These are phyloP conservation scores for Actinidia chinensis DNA, from an alignment of 179 eudicot genomes.

Conservation along the genomic window DNA sequence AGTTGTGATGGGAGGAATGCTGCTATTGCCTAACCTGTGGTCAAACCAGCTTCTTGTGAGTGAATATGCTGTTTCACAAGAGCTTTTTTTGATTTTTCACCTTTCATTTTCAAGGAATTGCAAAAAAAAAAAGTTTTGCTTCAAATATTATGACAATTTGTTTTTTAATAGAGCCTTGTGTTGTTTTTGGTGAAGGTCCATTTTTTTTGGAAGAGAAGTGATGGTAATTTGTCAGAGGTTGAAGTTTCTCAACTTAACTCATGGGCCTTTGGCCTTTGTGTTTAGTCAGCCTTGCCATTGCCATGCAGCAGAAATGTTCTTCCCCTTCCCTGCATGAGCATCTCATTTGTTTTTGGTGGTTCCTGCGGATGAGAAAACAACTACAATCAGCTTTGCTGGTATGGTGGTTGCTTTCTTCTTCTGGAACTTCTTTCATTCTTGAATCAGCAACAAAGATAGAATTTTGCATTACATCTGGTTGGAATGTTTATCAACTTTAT, in stretches of 20 bases:
- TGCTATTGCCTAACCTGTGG: constrained; percentile 84
- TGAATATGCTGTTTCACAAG: constrained; percentile 18
- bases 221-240: constrained; percentile 76
- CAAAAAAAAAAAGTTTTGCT: neutral
- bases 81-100: neutral
- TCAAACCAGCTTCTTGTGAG: constrained; percentile 98
- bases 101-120: neutral
- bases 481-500: neutral
- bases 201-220: constrained; percentile 79
- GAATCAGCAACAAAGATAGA: neutral
- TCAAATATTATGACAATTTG: neutral
- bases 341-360: constrained; percentile 90
- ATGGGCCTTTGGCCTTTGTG: constrained; percentile 98
- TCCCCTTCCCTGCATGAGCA: constrained; percentile 94
- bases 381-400: constrained; percentile 96
- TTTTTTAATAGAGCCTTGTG: constrained; percentile 2
- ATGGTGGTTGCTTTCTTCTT: constrained; percentile 51
- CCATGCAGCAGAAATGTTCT: constrained; percentile 99
- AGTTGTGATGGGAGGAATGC: constrained; percentile 96
- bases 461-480: neutral
- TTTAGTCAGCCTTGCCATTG: constrained; percentile 86
- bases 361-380: constrained; percentile 83
- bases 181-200: constrained; percentile 58
- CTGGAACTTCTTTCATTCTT: constrained; percentile 2
- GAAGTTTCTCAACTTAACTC: constrained; percentile 86